Base-by-base conservation (phyloP, 257 asterid genomes). In the Parsonsia alboflavescens region DNA sequence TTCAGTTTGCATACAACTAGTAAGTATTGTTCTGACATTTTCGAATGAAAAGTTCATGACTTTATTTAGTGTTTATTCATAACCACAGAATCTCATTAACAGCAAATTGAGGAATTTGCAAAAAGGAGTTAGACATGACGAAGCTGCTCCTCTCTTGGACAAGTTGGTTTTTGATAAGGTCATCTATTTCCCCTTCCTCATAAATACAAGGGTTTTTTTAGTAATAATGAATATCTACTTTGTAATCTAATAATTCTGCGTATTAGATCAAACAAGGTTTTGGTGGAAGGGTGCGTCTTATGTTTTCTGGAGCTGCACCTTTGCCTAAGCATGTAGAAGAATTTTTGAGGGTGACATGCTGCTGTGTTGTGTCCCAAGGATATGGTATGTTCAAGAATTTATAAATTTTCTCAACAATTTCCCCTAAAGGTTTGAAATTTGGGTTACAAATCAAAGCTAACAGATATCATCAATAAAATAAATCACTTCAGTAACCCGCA, bases 231-330 rank as follows among this genome's bases (percentile, higher is more conserved):
- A 16, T 52, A 6, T 52, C 0, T n/a, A n/a, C n/a, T 54, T 54
- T 0, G 6, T 54, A 54, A 73, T 44, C 24, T 72, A 72, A 71
- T 72, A 64, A 6, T 19, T 0, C 21, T 67, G 42, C 12, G 8
- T 74, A 74, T 78, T 68, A 93, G 98, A 89, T 93, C 59, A 91
- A 86, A 85, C 94, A 79, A 86, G 98, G 82, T 52, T 93, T 93
- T 79, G 98, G 98, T 57, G 98, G 98, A 70, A 90, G 93, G 8
- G 97, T 93, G 70, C 98, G 96, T 71, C 90, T 90, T 42, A 85
- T 93, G 86, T 78, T 91, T 46, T 85, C 98, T 44, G 98, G 98
- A 61, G 98, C 98, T 70, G 98, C 98, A 45, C 98, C 98, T 19
- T 79, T 93, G 74, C 93, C 97, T 28, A 86, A 77, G 81, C 97